Evolutionary conservation across 1,284 basidiomycete genomes (phyloP).

Genomic region (Caloboletus firmus): DNA sequence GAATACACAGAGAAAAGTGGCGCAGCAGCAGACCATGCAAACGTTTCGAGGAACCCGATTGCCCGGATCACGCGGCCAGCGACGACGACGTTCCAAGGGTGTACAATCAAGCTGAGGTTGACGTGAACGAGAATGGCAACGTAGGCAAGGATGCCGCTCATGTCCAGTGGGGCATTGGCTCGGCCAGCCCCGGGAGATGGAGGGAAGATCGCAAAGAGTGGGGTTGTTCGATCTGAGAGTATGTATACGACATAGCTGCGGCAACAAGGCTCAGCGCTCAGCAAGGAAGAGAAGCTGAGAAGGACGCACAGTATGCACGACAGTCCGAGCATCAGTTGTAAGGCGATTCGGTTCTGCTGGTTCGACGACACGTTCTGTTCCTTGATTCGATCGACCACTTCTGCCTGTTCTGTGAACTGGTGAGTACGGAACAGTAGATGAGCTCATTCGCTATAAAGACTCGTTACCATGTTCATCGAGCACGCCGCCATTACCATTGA

Average conservation of each 20-base stretch:
- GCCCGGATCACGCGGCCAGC: conserved; percentile 33
- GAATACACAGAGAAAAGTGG: conserved; percentile 49
- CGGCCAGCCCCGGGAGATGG: conserved; percentile 8
- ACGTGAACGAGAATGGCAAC: conserved; percentile 48
- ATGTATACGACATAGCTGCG: conserved; percentile 46
- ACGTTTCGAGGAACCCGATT: conserved; percentile 45
- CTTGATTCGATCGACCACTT: conserved; percentile 45
- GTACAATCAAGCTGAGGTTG: conserved; percentile 45
- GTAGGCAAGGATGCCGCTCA: conserved; percentile 43
- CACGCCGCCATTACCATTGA: conserved; percentile 35
- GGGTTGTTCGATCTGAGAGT: conserved; percentile 42
- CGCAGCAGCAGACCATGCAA: conserved; percentile 45
- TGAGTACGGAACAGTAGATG: conserved; percentile 4
- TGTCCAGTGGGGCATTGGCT: conserved; percentile 35
- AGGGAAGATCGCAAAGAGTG: conserved; percentile 46
- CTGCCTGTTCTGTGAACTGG: conserved; percentile 50
- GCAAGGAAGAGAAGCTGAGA: not conserved
- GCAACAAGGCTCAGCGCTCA: not conserved
- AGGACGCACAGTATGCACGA: conserved; percentile 47
- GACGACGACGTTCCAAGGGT: conserved; percentile 32
- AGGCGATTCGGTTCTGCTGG: conserved; percentile 36
- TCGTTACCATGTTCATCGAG: conserved; percentile 53
- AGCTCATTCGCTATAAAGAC: not conserved
- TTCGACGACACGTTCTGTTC: conserved; percentile 41
- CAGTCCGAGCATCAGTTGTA: conserved; percentile 42